Percentiles rank a stretch among this genome's conserved stretches.
Evolutionary conservation across 1,139 yeast species (phyloP).

Genomic region (Protomyces macrosporus): DNA sequence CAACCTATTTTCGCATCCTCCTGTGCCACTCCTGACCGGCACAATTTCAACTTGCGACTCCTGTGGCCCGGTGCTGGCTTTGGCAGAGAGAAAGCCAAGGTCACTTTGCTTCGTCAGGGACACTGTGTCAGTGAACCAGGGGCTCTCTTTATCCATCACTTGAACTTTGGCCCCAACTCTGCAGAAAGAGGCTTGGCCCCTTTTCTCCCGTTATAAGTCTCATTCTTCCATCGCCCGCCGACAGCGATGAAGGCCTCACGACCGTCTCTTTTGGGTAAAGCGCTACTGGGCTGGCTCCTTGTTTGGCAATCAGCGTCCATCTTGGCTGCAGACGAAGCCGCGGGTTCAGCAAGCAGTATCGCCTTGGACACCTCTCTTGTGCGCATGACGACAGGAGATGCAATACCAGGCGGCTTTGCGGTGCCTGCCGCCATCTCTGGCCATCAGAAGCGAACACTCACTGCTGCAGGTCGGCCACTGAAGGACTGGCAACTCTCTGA

Average conservation of each 20-base stretch:
- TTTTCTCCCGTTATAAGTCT: no score
- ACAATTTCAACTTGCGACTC: no score
- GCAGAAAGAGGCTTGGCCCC: no score
- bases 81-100: no score
- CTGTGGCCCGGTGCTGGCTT: no score
- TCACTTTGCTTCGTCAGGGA: no score
- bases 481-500: conserved; percentile 58
- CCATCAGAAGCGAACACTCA: background rate
- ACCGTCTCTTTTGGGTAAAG: background rate
- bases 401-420: background rate
- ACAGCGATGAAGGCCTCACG: background rate
- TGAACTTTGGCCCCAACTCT: no score
- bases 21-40: no score
- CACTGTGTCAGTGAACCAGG: no score
- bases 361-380: background rate
- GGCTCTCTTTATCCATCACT: no score
- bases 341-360: background rate
- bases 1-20: no score
- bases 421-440: background rate
- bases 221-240: no score
- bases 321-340: background rate
- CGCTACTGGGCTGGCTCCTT: background rate
- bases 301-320: background rate
- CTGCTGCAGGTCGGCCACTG: conserved; percentile 32
- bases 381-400: background rate